Evolutionary conservation across 441 rosid species (phyloP).

Genomic region (Pelargonium citronellum): DNA sequence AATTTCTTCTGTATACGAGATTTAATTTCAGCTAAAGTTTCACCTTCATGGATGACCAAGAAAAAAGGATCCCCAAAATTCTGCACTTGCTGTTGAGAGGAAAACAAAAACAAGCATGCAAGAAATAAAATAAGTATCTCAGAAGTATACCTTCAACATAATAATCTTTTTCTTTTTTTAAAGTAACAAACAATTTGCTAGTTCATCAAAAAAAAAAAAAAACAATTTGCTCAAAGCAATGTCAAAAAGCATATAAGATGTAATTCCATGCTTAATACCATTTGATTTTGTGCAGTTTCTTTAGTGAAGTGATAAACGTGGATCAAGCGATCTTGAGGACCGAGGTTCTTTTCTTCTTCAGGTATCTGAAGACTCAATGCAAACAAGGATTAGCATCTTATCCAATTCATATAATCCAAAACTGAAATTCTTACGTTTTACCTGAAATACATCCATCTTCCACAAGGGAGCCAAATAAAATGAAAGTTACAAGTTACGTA

Average conservation of each 20-base stretch:
- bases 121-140: conserved; percentile 8
- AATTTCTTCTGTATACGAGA: conserved; percentile 74
- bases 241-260: conserved; percentile 10
- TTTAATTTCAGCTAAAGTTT: conserved; percentile 75
- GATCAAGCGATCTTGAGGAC: conserved; percentile 76
- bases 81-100: conserved; percentile 64
- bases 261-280: conserved; percentile 34
- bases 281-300: conserved; percentile 73
- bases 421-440: neutral
- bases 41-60: conserved; percentile 90
- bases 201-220: conserved; percentile 11
- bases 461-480: neutral
- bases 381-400: conserved; percentile 13
- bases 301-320: conserved; percentile 87
- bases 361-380: conserved; percentile 53
- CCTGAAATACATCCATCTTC: neutral
- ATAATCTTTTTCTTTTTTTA: neutral
- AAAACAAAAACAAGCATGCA: conserved; percentile 11
- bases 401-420: conserved; percentile 4
- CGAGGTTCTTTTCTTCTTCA: conserved; percentile 88
- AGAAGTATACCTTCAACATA: neutral
- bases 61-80: conserved; percentile 97
- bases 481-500: neutral
- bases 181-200: too few relatives aligned
- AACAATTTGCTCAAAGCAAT: conserved; percentile 6